phyloP scores from a whole-genome alignment of 2,329 filamentous ascomycete genomes.

The Whalleya microplaca region DNA sequence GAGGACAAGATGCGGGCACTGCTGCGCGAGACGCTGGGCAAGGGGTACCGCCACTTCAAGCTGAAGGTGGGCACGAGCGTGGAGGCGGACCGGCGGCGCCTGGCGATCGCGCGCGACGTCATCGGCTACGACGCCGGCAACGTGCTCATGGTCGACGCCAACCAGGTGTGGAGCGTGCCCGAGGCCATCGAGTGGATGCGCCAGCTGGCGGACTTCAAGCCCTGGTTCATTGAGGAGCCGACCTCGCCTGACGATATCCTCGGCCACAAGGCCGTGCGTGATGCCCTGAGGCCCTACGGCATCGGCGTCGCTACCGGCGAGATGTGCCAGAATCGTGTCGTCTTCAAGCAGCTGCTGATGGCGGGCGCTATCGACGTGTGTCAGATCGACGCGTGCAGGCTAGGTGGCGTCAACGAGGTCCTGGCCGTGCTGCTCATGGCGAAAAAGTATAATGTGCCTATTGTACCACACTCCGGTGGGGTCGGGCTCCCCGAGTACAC shows the following conservation, averaged over 20 bases:
- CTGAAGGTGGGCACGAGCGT: constrained; percentile 81
- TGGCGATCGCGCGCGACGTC: constrained; percentile 75
- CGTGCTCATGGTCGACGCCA: constrained; percentile 90
- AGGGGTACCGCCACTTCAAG: constrained; percentile 87
- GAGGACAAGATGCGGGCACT: constrained; percentile 83
- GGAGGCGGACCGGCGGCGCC: constrained; percentile 70
- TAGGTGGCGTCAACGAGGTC: constrained; percentile 90
- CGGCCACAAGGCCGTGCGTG: constrained; percentile 82
- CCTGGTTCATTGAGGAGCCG: constrained; percentile 95
- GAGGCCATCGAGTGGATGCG: constrained; percentile 89
- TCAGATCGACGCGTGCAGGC: constrained; percentile 87
- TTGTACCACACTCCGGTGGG: constrained; percentile 87
- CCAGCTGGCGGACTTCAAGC: constrained; percentile 78
- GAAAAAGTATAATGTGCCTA: constrained; percentile 75
- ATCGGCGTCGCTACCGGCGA: constrained; percentile 91
- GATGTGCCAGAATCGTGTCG: constrained; percentile 93
- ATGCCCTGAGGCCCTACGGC: constrained; percentile 73
- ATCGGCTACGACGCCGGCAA: constrained; percentile 84
- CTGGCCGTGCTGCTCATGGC: constrained; percentile 88
- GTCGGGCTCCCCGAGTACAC: constrained; percentile 94
- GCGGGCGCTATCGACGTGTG: constrained; percentile 82
- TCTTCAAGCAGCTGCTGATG: constrained; percentile 90
- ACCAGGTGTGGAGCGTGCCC: constrained; percentile 90
- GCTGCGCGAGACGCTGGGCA: constrained; percentile 72
- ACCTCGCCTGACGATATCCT: constrained; percentile 89